A percentile compares a stretch with the other conserved stretches of the same genome.
Evolutionary conservation across 345 rosid species (phyloP).

Genomic region (Gossypium ekmanianum): DNA sequence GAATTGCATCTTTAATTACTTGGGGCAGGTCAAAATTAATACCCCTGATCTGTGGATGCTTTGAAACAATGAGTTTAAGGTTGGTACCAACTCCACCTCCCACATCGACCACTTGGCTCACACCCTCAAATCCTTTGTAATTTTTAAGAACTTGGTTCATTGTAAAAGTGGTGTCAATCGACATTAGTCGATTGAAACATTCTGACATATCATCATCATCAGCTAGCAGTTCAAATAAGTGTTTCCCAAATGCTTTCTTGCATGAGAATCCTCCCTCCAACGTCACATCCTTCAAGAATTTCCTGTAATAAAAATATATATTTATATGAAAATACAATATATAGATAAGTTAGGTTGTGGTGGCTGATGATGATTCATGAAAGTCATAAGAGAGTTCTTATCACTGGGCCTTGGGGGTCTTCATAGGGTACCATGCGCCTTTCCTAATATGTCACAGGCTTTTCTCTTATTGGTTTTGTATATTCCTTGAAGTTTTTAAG

Average conservation of each 20-base stretch:
- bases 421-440: no score
- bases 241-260: conserved; percentile 29
- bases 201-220: conserved; percentile 11
- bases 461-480: no score
- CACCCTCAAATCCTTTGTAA: conserved; percentile 37
- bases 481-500: no score
- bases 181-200: conserved; percentile 30
- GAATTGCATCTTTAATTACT: conserved; percentile 23
- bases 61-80: conserved; percentile 31
- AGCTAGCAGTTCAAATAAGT: conserved; percentile 24
- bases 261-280: conserved; percentile 34
- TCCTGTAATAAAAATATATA: not conserved
- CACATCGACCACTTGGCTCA: conserved; percentile 31
- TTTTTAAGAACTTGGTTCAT: conserved; percentile 32
- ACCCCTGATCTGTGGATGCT: conserved; percentile 41
- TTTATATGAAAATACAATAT: no score
- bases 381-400: no score
- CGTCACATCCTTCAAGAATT: conserved; percentile 23
- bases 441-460: no score
- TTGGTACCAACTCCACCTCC: conserved; percentile 36
- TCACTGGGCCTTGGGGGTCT: no score
- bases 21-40: conserved; percentile 49
- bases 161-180: not conserved
- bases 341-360: no score
- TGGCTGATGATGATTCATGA: no score